Conservation (phyloP, 83 land plant genomes). For the Diphasiastrum complanatum region DNA sequence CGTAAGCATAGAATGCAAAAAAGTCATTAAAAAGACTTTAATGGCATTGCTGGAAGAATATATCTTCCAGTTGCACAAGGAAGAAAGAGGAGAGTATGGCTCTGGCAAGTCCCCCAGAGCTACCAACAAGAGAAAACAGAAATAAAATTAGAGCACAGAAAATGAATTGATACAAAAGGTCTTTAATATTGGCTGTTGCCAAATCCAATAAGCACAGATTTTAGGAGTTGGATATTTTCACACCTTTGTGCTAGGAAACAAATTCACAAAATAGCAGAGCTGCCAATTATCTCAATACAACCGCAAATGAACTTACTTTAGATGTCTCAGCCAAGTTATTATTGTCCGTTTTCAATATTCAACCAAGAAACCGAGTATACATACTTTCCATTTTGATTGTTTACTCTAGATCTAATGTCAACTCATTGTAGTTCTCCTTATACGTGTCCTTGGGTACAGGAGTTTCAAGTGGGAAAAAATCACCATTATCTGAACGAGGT, state of each 20-base stretch:
- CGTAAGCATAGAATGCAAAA: constrained; percentile 26
- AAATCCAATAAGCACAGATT: too few relatives aligned
- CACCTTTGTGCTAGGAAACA: too few relatives aligned
- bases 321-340: too few relatives aligned
- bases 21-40: constrained; percentile 15
- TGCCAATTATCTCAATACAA: too few relatives aligned
- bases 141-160: neutral
- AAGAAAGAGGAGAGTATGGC: neutral
- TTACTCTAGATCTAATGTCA: neutral
- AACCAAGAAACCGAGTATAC: too few relatives aligned
- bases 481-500: constrained; percentile 1
- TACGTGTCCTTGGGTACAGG: neutral
- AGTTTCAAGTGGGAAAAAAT: neutral
- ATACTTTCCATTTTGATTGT: neutral
- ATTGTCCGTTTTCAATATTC: too few relatives aligned
- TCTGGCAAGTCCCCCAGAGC: constrained; percentile 16
- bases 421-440: neutral
- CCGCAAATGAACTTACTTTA: too few relatives aligned
- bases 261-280: too few relatives aligned
- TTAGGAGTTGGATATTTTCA: too few relatives aligned
- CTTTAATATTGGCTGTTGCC: neutral
- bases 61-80: constrained; percentile 15
- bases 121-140: too few relatives aligned
- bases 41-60: constrained; percentile 17
- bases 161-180: neutral